Evolutionary conservation across 148 eudicot species (phyloP).

Genomic region (Rhododendron simsii): DNA sequence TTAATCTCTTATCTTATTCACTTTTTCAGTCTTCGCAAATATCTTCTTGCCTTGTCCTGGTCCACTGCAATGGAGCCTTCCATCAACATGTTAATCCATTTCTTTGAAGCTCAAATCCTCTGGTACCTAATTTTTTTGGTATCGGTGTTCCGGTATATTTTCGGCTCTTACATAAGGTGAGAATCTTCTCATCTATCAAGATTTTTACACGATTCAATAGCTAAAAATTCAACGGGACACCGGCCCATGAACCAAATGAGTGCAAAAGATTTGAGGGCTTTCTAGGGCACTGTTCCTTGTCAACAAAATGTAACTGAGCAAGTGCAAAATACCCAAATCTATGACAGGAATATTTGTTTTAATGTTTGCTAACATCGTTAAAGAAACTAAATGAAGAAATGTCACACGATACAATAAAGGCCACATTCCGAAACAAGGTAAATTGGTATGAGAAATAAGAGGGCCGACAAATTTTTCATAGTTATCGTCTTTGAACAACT

Average conservation of each 20-base stretch:
- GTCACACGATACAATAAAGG: neutral
- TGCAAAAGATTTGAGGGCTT: too few species aligned
- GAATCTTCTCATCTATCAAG: too few species aligned
- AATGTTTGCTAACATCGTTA: neutral
- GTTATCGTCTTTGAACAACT: neutral
- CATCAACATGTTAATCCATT: neutral
- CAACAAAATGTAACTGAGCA: neutral
- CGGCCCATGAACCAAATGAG: too few species aligned
- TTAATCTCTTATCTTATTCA: neutral
- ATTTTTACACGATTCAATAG: too few species aligned
- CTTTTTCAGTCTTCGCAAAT: neutral
- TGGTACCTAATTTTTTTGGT: too few species aligned
- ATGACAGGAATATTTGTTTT: neutral
- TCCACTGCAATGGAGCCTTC: neutral
- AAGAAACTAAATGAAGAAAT: neutral
- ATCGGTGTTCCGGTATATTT: too few species aligned
- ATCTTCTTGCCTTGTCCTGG: neutral
- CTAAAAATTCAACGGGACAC: too few species aligned
- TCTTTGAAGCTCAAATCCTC: neutral
- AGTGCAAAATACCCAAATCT: too few species aligned
- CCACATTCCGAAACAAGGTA: neutral
- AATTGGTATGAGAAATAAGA: neutral
- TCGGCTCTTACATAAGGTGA: too few species aligned
- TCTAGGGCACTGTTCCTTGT: too few species aligned
- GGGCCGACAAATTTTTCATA: neutral